Conservation (phyloP, 2,329 filamentous ascomycete genomes). For the Pseudogymnoascus sp. region DNA sequence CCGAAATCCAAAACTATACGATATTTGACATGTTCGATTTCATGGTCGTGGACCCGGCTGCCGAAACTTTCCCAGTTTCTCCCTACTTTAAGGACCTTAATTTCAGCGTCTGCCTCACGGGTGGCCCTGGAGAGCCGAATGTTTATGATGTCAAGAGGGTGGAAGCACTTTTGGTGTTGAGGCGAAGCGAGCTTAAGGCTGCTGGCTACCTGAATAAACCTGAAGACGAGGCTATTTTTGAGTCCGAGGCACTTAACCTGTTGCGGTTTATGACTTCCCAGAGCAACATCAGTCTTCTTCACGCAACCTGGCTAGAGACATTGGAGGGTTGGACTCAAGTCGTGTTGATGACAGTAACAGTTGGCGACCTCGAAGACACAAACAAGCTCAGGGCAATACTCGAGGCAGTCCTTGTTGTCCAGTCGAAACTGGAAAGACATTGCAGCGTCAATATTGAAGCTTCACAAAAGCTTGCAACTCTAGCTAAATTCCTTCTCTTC, state of each 20-base stretch:
- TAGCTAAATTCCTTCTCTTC: constrained; percentile 67
- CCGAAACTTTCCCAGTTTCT: constrained; percentile 45
- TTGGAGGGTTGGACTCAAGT: constrained; percentile 80
- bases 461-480: constrained; percentile 66
- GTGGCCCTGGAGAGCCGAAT: constrained; percentile 47
- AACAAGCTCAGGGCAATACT: constrained; percentile 72
- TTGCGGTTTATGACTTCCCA: constrained; percentile 54
- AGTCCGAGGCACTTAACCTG: constrained; percentile 53
- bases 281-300: constrained; percentile 56
- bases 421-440: constrained; percentile 78
- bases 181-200: constrained; percentile 53
- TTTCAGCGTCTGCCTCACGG: constrained; percentile 55
- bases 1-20: constrained; percentile 60
- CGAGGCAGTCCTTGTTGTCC: constrained; percentile 76
- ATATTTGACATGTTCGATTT: constrained; percentile 95
- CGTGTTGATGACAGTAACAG: constrained; percentile 73
- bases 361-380: constrained; percentile 68
- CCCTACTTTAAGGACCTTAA: constrained; percentile 60
- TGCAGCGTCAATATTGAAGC: constrained; percentile 62
- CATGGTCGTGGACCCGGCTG: constrained; percentile 49
- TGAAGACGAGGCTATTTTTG: constrained; percentile 44
- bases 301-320: constrained; percentile 50
- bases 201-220: constrained; percentile 42
- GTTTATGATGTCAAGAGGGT: constrained; percentile 66
- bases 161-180: constrained; percentile 65